phyloP scores from a whole-genome alignment of 441 rosid genomes.

The Erodium texanum region DNA sequence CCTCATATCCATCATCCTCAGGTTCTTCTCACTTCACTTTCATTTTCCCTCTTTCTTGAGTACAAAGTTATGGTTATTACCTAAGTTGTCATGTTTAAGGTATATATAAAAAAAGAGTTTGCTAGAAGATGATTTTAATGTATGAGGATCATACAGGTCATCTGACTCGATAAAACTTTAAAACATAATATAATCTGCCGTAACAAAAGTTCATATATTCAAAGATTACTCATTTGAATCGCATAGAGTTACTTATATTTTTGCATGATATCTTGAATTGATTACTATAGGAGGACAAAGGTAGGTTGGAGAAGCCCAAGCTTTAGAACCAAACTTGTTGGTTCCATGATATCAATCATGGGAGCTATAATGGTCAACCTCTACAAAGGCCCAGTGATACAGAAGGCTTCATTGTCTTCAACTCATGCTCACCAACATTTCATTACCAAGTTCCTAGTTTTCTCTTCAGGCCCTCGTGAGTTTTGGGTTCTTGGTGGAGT shows the following conservation, averaged over 20 bases:
- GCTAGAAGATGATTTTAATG: too few species aligned
- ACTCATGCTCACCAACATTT: slow-evolving; percentile 18
- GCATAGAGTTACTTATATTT: neutral
- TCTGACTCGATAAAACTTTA: too few species aligned
- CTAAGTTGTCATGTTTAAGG: too few species aligned
- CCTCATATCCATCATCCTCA: slow-evolving; percentile 40
- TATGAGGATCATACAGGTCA: too few species aligned
- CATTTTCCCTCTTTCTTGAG: too few species aligned
- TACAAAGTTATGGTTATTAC: too few species aligned
- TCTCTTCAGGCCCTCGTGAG: slow-evolving; percentile 39
- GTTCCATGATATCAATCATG: slow-evolving; percentile 37
- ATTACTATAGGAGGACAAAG: slow-evolving; percentile 31
- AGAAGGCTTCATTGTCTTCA: slow-evolving; percentile 32
- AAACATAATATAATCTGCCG: too few species aligned
- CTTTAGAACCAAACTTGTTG: slow-evolving; percentile 34
- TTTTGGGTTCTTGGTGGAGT: slow-evolving; percentile 59
- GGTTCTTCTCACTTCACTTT: slow-evolving; percentile 26
- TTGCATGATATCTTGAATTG: neutral
- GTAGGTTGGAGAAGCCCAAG: slow-evolving; percentile 44
- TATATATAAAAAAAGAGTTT: too few species aligned
- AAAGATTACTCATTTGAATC: too few species aligned
- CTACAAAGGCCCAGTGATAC: slow-evolving; percentile 51
- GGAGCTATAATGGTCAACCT: slow-evolving; percentile 47
- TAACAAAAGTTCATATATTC: too few species aligned
- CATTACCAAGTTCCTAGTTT: slow-evolving; percentile 36